Evolutionary conservation across 768 basidiomycete genomes (phyloP).

Genomic region (Panaeolus cyanescens): DNA sequence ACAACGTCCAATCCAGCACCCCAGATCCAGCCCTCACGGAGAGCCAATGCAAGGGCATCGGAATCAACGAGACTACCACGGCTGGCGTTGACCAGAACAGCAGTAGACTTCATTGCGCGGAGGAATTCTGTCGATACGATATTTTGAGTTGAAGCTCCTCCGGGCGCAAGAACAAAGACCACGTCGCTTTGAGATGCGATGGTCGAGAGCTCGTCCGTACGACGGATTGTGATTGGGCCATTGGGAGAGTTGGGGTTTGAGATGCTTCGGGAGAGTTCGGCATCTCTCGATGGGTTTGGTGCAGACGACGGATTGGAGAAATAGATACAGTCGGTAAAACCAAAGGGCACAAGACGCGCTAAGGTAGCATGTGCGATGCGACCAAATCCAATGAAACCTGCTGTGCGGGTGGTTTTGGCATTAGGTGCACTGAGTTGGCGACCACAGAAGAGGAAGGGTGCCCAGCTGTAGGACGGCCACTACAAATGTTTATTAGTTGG

Average conservation of each 20-base stretch:
- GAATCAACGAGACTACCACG: slow-evolving; percentile 91
- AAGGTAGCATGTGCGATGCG: slow-evolving; percentile 89
- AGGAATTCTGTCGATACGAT: slow-evolving; percentile 75
- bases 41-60: slow-evolving; percentile 80
- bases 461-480: slow-evolving; percentile 84
- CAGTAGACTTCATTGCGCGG: slow-evolving; percentile 80
- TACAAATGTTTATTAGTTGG: slow-evolving; percentile 23
- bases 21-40: slow-evolving; percentile 80
- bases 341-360: slow-evolving; percentile 79
- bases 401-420: slow-evolving; percentile 57
- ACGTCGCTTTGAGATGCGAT: slow-evolving; percentile 83
- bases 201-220: slow-evolving; percentile 59
- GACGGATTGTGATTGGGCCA: slow-evolving; percentile 38
- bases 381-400: slow-evolving; percentile 94
- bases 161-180: slow-evolving; percentile 82
- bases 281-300: slow-evolving; percentile 45
- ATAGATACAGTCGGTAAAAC: slow-evolving; percentile 75
- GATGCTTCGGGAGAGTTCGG: slow-evolving; percentile 28
- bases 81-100: slow-evolving; percentile 82
- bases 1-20: slow-evolving; percentile 94
- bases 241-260: not conserved
- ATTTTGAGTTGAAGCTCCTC: slow-evolving; percentile 69
- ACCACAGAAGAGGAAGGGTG: slow-evolving; percentile 85
- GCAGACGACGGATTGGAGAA: slow-evolving; percentile 54
- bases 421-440: slow-evolving; percentile 67